A percentile compares a stretch with the other conserved stretches of the same genome.
Evolutionary conservation across 2,329 filamentous ascomycete species (phyloP).

Genomic region (Seiridium cupressi): DNA sequence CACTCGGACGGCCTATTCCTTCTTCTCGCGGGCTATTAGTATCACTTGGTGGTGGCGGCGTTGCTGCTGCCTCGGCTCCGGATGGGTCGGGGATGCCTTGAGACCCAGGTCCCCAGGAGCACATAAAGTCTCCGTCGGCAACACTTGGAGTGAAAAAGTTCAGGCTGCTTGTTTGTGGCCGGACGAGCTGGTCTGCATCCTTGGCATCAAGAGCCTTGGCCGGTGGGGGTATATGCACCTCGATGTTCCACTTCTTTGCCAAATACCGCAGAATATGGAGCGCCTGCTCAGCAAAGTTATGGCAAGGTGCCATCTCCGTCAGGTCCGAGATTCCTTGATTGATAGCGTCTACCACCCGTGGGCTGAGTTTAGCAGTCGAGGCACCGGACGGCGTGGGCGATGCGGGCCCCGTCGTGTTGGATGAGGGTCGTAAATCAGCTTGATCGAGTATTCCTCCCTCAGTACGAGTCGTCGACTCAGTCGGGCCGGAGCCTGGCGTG

Average conservation of each 20-base stretch:
- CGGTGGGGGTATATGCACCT: slow-evolving; percentile 39
- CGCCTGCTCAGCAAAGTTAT: slow-evolving; percentile 60
- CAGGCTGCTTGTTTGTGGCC: slow-evolving; percentile 48
- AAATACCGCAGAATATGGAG: slow-evolving; percentile 59
- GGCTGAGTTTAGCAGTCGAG: slow-evolving; percentile 30
- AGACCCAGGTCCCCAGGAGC: slow-evolving; percentile 37
- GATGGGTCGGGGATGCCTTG: background rate
- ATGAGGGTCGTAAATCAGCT: slow-evolving; percentile 2
- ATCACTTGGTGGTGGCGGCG: background rate
- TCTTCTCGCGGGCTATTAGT: background rate
- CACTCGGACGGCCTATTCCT: slow-evolving; percentile 5
- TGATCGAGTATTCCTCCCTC: slow-evolving; percentile 10
- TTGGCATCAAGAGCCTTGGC: slow-evolving; percentile 30
- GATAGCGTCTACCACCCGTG: slow-evolving; percentile 43
- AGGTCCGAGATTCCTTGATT: slow-evolving; percentile 55
- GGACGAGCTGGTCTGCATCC: slow-evolving; percentile 37
- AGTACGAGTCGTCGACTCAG: slow-evolving; percentile 18
- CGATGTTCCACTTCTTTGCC: slow-evolving; percentile 57
- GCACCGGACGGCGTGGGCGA: slow-evolving; percentile 15
- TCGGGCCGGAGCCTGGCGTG: slow-evolving; percentile 18
- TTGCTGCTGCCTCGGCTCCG: background rate
- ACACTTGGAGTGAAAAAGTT: slow-evolving; percentile 58
- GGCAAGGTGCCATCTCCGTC: slow-evolving; percentile 59
- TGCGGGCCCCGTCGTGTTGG: slow-evolving; percentile 4
- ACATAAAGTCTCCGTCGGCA: slow-evolving; percentile 44